Percentiles rank a stretch among this genome's conserved stretches.
phyloP scores from a whole-genome alignment of 441 rosid genomes.

The Arabidopsis lyrata region DNA sequence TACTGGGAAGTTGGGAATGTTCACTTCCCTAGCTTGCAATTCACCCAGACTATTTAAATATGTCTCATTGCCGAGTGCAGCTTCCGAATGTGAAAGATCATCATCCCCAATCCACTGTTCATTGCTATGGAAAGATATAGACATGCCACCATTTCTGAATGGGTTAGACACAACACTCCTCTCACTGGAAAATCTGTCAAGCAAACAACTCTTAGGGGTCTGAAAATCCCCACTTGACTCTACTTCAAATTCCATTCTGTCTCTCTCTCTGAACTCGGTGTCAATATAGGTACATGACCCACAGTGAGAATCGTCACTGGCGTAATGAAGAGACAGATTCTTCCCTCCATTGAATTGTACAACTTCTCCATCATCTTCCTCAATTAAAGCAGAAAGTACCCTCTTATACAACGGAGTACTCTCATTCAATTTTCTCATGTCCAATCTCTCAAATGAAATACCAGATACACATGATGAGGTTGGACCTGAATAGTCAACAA shows the following conservation, averaged over 20 bases:
- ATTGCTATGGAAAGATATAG: constrained; percentile 64
- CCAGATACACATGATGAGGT: constrained; percentile 51
- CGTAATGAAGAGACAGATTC: constrained; percentile 71
- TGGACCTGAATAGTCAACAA: constrained; percentile 48
- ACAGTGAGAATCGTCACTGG: constrained; percentile 85
- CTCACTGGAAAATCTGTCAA: constrained; percentile 68
- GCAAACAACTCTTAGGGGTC: constrained; percentile 60
- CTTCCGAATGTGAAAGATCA: constrained; percentile 62
- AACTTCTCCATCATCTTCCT: constrained; percentile 86
- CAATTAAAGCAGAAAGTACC: constrained; percentile 92
- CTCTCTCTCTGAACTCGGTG: constrained; percentile 71
- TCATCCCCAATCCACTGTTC: constrained; percentile 75
- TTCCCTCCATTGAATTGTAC: constrained; percentile 60
- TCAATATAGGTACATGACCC: constrained; percentile 80
- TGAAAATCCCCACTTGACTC: constrained; percentile 72
- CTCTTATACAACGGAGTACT: constrained; percentile 81
- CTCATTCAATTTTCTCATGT: constrained; percentile 61
- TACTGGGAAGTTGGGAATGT: constrained; percentile 50
- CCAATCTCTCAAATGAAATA: constrained; percentile 56
- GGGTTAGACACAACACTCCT: constrained; percentile 66
- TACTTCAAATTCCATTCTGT: constrained; percentile 79
- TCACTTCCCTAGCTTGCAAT: constrained; percentile 55
- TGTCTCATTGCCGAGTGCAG: constrained; percentile 57
- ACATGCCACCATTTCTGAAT: constrained; percentile 60
- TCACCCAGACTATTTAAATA: constrained; percentile 59